phyloP scores from a whole-genome alignment of 768 basidiomycete genomes.

The Mycena galericulata region DNA sequence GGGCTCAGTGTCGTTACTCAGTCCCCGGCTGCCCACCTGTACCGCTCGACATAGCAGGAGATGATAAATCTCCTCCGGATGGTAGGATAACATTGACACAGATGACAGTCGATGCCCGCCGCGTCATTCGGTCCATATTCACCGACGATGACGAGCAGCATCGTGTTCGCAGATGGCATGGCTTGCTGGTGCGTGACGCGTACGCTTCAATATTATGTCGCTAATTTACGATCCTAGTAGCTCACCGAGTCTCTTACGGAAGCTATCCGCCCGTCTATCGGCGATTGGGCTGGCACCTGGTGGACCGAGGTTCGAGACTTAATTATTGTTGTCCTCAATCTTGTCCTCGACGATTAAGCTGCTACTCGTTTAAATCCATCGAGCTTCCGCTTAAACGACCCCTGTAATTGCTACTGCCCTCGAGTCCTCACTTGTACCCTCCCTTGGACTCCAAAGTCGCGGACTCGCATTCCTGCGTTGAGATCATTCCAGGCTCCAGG shows the following conservation, averaged over 20 bases:
- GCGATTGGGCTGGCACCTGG: constrained; percentile 86
- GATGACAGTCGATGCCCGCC: constrained; percentile 71
- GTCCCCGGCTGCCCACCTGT: constrained; percentile 66
- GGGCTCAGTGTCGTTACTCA: constrained; percentile 54
- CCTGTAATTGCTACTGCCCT: too few relatives aligned
- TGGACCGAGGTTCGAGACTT: constrained; percentile 70
- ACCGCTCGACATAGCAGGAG: constrained; percentile 71
- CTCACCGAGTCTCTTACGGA: constrained; percentile 66
- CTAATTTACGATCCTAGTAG: constrained; percentile 60
- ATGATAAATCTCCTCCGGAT: too few relatives aligned
- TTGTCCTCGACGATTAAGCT: too few relatives aligned
- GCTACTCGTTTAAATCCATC: too few relatives aligned
- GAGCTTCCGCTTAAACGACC: too few relatives aligned
- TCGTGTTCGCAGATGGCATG: constrained; percentile 66
- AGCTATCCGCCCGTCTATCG: constrained; percentile 67
- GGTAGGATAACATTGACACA: constrained; percentile 64
- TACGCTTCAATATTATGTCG: neutral
- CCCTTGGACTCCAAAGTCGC: too few relatives aligned
- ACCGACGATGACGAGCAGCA: constrained; percentile 63
- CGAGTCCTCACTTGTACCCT: too few relatives aligned
- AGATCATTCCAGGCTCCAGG: too few relatives aligned
- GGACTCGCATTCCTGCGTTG: too few relatives aligned
- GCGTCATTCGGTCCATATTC: constrained; percentile 77
- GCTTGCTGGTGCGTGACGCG: constrained; percentile 63
- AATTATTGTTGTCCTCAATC: too few relatives aligned